phyloP scores from a whole-genome alignment of 2,329 filamentous ascomycete species.

The Epichloe amarillans region DNA sequence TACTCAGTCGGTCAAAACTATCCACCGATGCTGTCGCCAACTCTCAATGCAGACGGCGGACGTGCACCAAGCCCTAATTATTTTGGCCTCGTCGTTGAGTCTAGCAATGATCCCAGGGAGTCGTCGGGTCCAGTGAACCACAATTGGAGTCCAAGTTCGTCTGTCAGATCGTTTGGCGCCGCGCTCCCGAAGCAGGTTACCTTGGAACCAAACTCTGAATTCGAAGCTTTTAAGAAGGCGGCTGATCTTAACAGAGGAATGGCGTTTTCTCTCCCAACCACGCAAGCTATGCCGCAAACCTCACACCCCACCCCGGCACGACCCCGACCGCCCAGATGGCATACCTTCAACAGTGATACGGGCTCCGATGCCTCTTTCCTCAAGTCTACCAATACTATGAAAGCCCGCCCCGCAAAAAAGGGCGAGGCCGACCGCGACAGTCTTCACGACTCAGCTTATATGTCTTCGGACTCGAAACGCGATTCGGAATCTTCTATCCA shows the following conservation, averaged over 20 bases:
- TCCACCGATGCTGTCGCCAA: conserved; percentile 37
- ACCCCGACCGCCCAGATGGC: conserved; percentile 31
- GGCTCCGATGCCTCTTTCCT: conserved; percentile 21
- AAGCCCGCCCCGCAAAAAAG: conserved; percentile 13
- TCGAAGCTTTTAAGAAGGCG: conserved; percentile 63
- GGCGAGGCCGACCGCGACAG: conserved; percentile 35
- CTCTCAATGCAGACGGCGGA: conserved; percentile 18
- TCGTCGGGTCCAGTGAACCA: conserved; percentile 50
- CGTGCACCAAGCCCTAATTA: conserved; percentile 66
- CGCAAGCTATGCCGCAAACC: conserved; percentile 29
- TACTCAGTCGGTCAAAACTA: conserved; percentile 42
- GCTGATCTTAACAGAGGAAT: conserved; percentile 48
- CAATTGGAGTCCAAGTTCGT: conserved; percentile 63
- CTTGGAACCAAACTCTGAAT: conserved; percentile 67
- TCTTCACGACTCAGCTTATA: conserved; percentile 39
- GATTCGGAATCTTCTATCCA: conserved; percentile 36
- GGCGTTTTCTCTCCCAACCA: conserved; percentile 30
- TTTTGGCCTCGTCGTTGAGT: conserved; percentile 62
- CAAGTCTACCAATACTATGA: conserved; percentile 12
- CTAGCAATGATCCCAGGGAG: conserved; percentile 45
- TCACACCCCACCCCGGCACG: conserved; percentile 20
- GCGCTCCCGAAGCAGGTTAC: conserved; percentile 56
- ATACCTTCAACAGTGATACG: conserved; percentile 34
- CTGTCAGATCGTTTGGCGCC: conserved; percentile 55
- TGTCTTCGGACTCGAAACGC: conserved; percentile 40